Evolutionary conservation across 192 early-diverging fungal genomes (phyloP), one percentile per base, ranked within the genome.

Genomic region (Dissophora ornata): DNA sequence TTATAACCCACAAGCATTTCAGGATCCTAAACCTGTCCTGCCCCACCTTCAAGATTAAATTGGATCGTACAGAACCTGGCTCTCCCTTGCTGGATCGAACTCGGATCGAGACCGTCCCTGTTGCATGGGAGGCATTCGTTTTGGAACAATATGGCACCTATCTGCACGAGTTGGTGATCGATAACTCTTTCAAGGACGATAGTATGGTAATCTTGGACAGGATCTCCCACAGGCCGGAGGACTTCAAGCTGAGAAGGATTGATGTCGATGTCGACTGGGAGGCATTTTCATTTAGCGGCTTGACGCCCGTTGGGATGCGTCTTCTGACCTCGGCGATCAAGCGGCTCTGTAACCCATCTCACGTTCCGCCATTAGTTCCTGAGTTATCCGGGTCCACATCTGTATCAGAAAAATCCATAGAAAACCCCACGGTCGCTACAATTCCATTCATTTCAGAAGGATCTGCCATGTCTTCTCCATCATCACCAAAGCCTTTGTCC

Each of bases 11-110:
- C n/a, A 30, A 18, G 10, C 32, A 44, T 30, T 48, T 66, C 30
- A 10, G n/a, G 13, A 18, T 42, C 12, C 11, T 66, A n/a, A 21
- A 66, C 11, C 15, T 66, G 28, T 28, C 8, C 44, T 45, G 63
- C n/a, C 52, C 16, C 5, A 32, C 16, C 26, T 55, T 56, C 44
- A 29, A 55, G 42, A 53, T 33, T 16, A 48, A 40, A 8, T 56
- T 66, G n/a, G 63, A 66, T 46, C 41, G 52, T 16, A 8, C 53
- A 26, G 41, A 66, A 22, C 24, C 21, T n/a, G 53, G 53, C 0
- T 33, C 63, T 8, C n/a, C 28, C 8, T 7, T 38, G 12, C 11
- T 36, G 30, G 32, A 54, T 18, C 63, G 19, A n/a, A n/a, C 33
- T 22, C 5, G 24, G 12, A 21, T 16, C 2, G 9, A 41, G 4